A percentile compares a stretch with the other conserved stretches of the same genome.
Conservation (phyloP, 2,329 filamentous ascomycete species). For the Pestalotiopsis sp. region DNA sequence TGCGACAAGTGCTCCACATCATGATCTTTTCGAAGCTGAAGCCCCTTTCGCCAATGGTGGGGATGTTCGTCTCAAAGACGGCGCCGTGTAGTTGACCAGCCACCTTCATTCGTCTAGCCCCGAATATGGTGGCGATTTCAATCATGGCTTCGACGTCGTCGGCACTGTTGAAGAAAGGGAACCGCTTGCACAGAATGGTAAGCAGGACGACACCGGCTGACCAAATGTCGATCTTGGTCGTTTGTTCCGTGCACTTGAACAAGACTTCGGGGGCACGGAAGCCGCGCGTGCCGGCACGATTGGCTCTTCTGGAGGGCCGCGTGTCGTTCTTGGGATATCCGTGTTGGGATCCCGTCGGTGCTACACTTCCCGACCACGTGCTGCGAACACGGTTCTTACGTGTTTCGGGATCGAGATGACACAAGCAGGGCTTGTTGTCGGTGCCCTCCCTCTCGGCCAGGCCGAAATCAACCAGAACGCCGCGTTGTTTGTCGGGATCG, state of each 20-base stretch:
- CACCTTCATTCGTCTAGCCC: constrained; percentile 78
- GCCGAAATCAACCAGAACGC: constrained; percentile 98
- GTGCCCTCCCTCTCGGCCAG: constrained; percentile 83
- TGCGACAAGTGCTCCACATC: constrained; percentile 87
- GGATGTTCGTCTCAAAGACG: constrained; percentile 89
- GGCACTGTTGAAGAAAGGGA: constrained; percentile 98
- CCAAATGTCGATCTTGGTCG: constrained; percentile 94
- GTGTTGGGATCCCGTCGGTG: constrained; percentile 53
- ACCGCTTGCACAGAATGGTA: constrained; percentile 89
- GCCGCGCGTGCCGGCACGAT: constrained; percentile 90
- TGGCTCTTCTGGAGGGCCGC: constrained; percentile 84
- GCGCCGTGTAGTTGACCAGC: constrained; percentile 85
- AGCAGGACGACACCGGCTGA: constrained; percentile 94
- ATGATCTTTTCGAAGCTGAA: constrained; percentile 93
- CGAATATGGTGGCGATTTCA: constrained; percentile 95
- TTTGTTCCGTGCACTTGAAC: constrained; percentile 95
- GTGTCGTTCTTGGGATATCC: constrained; percentile 91
- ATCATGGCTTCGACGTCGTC: constrained; percentile 98
- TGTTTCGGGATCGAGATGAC: constrained; percentile 65
- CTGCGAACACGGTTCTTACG: constrained; percentile 62
- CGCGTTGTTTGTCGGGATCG: constrained; percentile 76
- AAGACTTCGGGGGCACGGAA: constrained; percentile 96
- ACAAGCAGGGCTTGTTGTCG: constrained; percentile 81
- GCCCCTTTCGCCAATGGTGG: constrained; percentile 82
- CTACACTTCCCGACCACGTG: constrained; percentile 55